Evolutionary conservation across 164 flowering plant species (phyloP).

Genomic region (Buxus sempervirens): DNA sequence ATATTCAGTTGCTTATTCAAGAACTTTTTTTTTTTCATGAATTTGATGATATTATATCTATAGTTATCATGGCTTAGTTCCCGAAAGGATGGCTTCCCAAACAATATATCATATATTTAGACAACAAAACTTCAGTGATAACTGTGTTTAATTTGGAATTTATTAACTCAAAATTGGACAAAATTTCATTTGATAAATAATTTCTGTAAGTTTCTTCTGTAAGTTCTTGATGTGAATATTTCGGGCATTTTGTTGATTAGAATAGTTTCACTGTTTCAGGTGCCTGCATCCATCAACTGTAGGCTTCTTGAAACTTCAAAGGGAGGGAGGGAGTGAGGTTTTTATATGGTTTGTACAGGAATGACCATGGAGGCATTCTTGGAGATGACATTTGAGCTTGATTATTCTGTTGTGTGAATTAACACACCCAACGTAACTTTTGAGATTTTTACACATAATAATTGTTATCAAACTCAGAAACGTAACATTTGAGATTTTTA

Average conservation of each 20-base stretch:
- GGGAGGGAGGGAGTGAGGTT: slow-evolving; percentile 84
- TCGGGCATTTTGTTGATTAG: not conserved
- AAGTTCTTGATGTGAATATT: not conserved
- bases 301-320: slow-evolving; percentile 89
- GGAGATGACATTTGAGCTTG: slow-evolving; percentile 95
- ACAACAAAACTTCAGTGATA: not conserved
- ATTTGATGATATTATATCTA: too few species aligned
- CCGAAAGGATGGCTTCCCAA: not conserved
- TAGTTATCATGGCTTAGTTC: not conserved
- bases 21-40: not conserved
- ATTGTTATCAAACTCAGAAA: too few species aligned
- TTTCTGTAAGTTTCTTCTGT: not conserved
- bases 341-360: slow-evolving; percentile 66
- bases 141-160: too few species aligned
- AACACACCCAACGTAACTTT: too few species aligned
- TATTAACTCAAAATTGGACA: not conserved
- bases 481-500: too few species aligned
- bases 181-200: not conserved
- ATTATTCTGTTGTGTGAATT: not conserved
- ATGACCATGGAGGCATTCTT: slow-evolving; percentile 89
- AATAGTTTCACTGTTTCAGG: slow-evolving; percentile 35
- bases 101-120: not conserved
- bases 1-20: too few species aligned
- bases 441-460: too few species aligned
- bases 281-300: slow-evolving; percentile 91